Conservation (phyloP, 1,284 basidiomycete genomes). For the Malassezia yamatoensis region DNA sequence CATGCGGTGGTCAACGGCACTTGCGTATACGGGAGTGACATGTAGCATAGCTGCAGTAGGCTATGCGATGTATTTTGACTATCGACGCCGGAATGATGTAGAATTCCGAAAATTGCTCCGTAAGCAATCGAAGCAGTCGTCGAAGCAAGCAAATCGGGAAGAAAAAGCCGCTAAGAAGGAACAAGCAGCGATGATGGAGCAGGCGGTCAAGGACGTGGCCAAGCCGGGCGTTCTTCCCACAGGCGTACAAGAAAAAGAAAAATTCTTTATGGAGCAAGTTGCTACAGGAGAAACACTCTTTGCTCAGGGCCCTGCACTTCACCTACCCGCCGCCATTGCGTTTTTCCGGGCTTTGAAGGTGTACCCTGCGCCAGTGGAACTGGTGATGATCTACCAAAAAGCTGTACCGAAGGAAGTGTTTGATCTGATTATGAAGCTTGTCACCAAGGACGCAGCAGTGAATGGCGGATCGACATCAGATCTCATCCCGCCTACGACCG, state of each 20-base stretch:
- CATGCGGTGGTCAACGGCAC: constrained; percentile 13
- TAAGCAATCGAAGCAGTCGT: constrained; percentile 56
- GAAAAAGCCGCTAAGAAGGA: constrained; percentile 31
- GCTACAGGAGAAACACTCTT: constrained; percentile 75
- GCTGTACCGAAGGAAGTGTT: constrained; percentile 78
- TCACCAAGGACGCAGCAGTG: constrained; percentile 69
- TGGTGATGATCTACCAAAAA: constrained; percentile 70
- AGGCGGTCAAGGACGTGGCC: constrained; percentile 25
- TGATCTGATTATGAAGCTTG: constrained; percentile 79
- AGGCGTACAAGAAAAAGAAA: constrained; percentile 56
- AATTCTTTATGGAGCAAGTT: constrained; percentile 73
- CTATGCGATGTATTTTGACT: constrained; percentile 68
- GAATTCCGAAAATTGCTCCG: constrained; percentile 82
- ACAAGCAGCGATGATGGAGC: constrained; percentile 26
- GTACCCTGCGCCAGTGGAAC: constrained; percentile 83
- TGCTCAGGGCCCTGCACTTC: constrained; percentile 56
- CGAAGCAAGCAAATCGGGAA: constrained; percentile 55
- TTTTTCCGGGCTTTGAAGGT: constrained; percentile 90
- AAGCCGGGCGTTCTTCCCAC: constrained; percentile 51
- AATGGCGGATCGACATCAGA: constrained; percentile 14
- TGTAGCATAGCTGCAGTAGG: constrained; percentile 34
- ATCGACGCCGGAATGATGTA: constrained; percentile 76
- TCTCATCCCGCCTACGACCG: constrained; percentile 3
- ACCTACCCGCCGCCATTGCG: constrained; percentile 62
- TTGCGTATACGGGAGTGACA: constrained; percentile 9